phyloP scores from a whole-genome alignment of 352 stramenopile genomes.

The Blastocystis sp. region DNA sequence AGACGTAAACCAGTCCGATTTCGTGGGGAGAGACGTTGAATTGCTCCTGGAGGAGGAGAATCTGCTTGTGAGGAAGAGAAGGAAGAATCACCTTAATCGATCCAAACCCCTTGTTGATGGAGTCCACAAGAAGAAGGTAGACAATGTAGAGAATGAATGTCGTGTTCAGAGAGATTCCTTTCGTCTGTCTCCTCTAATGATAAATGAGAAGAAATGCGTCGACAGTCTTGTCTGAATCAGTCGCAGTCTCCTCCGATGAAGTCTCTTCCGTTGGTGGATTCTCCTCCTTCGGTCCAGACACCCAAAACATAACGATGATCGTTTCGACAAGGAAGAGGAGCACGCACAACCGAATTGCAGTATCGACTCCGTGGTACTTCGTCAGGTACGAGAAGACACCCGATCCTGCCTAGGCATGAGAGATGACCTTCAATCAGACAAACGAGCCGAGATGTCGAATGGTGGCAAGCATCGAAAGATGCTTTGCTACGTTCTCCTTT shows the following conservation, averaged over 20 bases:
- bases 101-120: conserved; percentile 59
- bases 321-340: conserved; percentile 39
- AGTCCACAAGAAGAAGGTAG: conserved; percentile 34
- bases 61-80: background rate
- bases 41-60: conserved; percentile 56
- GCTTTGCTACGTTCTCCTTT: background rate
- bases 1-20: conserved; percentile 41
- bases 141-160: conserved; percentile 17
- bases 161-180: background rate
- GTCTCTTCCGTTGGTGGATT: background rate
- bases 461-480: conserved; percentile 35
- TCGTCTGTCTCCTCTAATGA: background rate
- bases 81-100: conserved; percentile 6
- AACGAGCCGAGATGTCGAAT: conserved; percentile 63
- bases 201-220: no score
- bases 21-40: conserved; percentile 48
- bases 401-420: conserved; percentile 25
- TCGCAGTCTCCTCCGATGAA: no score
- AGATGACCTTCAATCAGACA: background rate
- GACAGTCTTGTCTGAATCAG: no score
- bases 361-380: background rate
- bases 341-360: conserved; percentile 38
- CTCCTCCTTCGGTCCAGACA: background rate
- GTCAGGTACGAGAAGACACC: conserved; percentile 41
- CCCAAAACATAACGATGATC: background rate